Percentiles rank a stretch among this genome's conserved stretches.
phyloP scores from a whole-genome alignment of 2,329 filamentous ascomycete genomes.

The Hypoxylon sp. region DNA sequence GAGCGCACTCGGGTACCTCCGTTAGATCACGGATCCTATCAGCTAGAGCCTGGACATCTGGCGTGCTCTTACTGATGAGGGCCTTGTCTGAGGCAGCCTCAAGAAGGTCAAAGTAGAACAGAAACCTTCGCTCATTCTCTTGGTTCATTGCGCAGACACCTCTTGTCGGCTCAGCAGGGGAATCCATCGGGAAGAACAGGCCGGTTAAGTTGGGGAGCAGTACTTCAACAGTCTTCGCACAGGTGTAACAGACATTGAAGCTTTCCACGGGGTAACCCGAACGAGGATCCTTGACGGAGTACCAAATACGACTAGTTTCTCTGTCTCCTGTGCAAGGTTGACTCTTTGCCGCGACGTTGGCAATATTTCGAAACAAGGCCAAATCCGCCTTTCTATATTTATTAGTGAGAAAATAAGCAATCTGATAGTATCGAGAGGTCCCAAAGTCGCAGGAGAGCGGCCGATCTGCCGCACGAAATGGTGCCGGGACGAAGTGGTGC shows the following conservation, averaged over 20 bases:
- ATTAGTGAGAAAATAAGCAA: slow-evolving; percentile 84
- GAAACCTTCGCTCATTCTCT: slow-evolving; percentile 60
- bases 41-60: slow-evolving; percentile 73
- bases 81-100: slow-evolving; percentile 69
- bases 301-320: slow-evolving; percentile 75
- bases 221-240: slow-evolving; percentile 77
- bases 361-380: slow-evolving; percentile 76
- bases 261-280: slow-evolving; percentile 73
- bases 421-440: slow-evolving; percentile 80
- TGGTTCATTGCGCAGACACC: slow-evolving; percentile 79
- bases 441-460: slow-evolving; percentile 83
- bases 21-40: slow-evolving; percentile 72
- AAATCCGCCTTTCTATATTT: slow-evolving; percentile 77
- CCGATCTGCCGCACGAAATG: slow-evolving; percentile 67
- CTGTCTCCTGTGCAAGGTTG: slow-evolving; percentile 70
- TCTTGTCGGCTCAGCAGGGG: slow-evolving; percentile 60
- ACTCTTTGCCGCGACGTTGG: slow-evolving; percentile 69
- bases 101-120: slow-evolving; percentile 72
- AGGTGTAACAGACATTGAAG: slow-evolving; percentile 82
- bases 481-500: slow-evolving; percentile 73
- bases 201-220: slow-evolving; percentile 80
- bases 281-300: slow-evolving; percentile 77
- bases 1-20: slow-evolving; percentile 72
- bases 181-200: slow-evolving; percentile 70
- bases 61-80: slow-evolving; percentile 58